Evolutionary conservation across 179 eudicot genomes (phyloP).

Genomic region (Nepenthes alata): DNA sequence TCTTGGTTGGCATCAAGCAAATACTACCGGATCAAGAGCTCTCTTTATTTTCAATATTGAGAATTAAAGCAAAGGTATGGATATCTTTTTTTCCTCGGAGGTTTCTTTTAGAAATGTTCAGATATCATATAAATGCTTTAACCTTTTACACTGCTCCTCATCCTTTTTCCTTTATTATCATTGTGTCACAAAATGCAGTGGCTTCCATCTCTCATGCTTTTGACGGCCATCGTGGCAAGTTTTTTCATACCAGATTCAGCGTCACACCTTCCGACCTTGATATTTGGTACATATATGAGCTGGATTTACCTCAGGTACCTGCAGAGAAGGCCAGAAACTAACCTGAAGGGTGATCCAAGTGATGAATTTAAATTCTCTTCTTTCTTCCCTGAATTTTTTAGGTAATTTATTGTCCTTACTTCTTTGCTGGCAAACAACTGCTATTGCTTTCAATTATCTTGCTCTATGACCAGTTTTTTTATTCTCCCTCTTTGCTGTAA

Average conservation of each 20-base stretch:
- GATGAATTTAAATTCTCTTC: conserved; percentile 88
- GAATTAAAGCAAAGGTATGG: conserved; percentile 77
- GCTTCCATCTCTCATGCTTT: conserved; percentile 72
- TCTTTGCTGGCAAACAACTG: not conserved
- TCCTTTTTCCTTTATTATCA: not conserved
- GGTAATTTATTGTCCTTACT: conserved; percentile 32
- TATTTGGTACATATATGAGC: conserved; percentile 83
- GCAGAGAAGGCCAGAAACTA: conserved; percentile 76
- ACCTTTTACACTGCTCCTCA: not conserved
- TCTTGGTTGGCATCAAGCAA: conserved; percentile 92
- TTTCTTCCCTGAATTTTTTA: conserved; percentile 76
- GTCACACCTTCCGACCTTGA: conserved; percentile 64
- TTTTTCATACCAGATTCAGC: conserved; percentile 56
- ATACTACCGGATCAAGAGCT: conserved; percentile 91
- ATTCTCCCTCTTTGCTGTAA: conserved; percentile 5
- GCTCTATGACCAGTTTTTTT: not conserved
- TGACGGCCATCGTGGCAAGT: conserved; percentile 47
- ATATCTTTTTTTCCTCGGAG: not conserved
- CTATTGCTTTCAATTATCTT: not conserved
- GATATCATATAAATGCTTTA: not conserved
- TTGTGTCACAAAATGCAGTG: conserved; percentile 49
- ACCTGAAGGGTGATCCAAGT: conserved; percentile 88
- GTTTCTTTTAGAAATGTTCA: too few species aligned
- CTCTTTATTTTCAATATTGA: conserved; percentile 29
- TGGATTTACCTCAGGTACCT: conserved; percentile 92